Conservation (phyloP, 805 yeast genomes). For the Saccharomycopsis microspora region DNA sequence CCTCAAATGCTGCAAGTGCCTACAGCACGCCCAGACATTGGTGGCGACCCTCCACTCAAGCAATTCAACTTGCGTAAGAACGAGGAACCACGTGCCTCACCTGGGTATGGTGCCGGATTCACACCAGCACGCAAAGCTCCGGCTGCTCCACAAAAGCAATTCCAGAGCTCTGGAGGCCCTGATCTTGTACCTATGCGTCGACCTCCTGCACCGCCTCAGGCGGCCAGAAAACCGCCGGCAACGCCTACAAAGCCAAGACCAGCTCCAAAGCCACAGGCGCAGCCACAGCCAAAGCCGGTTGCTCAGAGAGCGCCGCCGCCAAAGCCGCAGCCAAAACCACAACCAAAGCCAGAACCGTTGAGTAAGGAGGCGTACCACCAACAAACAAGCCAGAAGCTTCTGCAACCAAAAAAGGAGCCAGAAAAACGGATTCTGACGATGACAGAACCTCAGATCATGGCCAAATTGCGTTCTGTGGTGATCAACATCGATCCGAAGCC, state of each 20-base stretch:
- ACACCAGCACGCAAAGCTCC: conserved; percentile 33
- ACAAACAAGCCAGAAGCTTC: conserved; percentile 21
- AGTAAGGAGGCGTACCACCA: conserved; percentile 17
- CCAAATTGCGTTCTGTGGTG: conserved; percentile 73
- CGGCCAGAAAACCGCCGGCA: conserved; percentile 15
- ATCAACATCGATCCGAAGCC: conserved; percentile 80
- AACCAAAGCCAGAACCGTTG: conserved; percentile 11
- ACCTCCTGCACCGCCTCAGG: conserved; percentile 44
- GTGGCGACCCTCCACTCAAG: too few relatives aligned
- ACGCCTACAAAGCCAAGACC: conserved; percentile 19
- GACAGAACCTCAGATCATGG: conserved; percentile 82
- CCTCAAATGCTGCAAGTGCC: too few relatives aligned
- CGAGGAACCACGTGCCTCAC: too few relatives aligned
- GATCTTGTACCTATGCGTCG: conserved; percentile 38
- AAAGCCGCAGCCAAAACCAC: background rate
- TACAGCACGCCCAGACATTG: too few relatives aligned
- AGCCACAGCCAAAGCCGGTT: conserved; percentile 5
- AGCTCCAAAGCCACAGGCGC: conserved; percentile 1
- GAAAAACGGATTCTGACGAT: conserved; percentile 48
- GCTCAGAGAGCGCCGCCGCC: background rate
- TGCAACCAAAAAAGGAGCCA: conserved; percentile 14
- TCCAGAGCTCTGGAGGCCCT: background rate
- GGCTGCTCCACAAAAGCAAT: conserved; percentile 24
- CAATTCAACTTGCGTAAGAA: too few relatives aligned
- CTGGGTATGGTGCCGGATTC: conserved; percentile 12